These are phyloP conservation scores for Penicillium sp. DNA, from an alignment of 2,329 filamentous ascomycete genomes.

Conservation along the genomic window DNA sequence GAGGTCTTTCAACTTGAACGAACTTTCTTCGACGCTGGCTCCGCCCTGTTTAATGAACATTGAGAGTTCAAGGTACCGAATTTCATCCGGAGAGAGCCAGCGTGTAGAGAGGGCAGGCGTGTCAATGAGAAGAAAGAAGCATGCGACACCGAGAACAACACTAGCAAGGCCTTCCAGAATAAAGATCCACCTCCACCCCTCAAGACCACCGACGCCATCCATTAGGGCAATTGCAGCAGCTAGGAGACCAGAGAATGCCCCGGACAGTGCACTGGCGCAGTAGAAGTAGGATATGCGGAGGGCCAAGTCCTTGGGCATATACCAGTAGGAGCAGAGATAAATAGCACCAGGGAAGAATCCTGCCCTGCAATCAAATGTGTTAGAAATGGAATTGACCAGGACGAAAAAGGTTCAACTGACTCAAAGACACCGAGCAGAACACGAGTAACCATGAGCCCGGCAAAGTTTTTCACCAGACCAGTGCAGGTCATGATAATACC, in stretches of 20 bases:
- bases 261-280: conserved; percentile 43
- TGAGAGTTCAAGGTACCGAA: conserved; percentile 42
- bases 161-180: conserved; percentile 53
- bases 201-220: conserved; percentile 49
- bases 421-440: conserved; percentile 21
- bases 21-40: conserved; percentile 25
- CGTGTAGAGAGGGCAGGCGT: conserved; percentile 39
- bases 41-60: conserved; percentile 37
- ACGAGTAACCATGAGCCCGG: conserved; percentile 13
- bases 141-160: conserved; percentile 42
- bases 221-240: conserved; percentile 55
- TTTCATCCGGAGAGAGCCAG: conserved; percentile 45
- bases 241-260: conserved; percentile 54
- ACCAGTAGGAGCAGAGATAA: conserved; percentile 30
- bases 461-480: conserved; percentile 21
- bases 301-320: conserved; percentile 23
- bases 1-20: conserved; percentile 38
- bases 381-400: background rate
- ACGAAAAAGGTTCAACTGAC: background rate
- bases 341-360: conserved; percentile 32
- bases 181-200: conserved; percentile 55
- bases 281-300: conserved; percentile 29
- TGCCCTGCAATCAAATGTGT: conserved; percentile 6
- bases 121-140: conserved; percentile 50
- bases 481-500: conserved; percentile 23